Evolutionary conservation across 2,329 filamentous ascomycete genomes (phyloP), one percentile per base, ranked within the genome.

Genomic region (Aspergillus tubingensis): DNA sequence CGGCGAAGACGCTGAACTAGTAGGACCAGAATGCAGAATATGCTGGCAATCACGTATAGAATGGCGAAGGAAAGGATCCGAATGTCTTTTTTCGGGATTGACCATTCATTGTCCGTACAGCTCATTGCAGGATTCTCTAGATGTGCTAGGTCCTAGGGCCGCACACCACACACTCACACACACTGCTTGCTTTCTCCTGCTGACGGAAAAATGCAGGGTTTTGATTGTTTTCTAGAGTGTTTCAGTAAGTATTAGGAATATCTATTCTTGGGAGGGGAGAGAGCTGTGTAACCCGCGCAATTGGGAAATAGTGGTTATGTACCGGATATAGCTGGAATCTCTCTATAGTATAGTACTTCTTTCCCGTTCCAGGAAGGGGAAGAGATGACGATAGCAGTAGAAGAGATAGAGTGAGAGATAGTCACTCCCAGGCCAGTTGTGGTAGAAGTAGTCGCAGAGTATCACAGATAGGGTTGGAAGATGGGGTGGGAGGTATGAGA

Each of bases 1-100:
- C 60, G 62, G 58, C 60, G 65, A 59, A 66, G 64, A 47, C 65
- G 62, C 48, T 62, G 65, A 8, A 61, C 65, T 7, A 67, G 54
- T 7, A 67, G 56, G 44, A 62, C 48, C 36, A 64, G 43, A 38
- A 65, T 60, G 58, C 66, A 66, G 30, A 61, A 55, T 41, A 67
- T 61, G 58, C 59, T 64, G 51, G 59, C 51, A 48, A 56, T 54
- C 25, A 57, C 41, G 50, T 64, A 67, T n/a, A 65, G 21, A 55
- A 64, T 57, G 51, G 65, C 65, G 56, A 66, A 54, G 57, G 56
- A 57, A 8, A 60, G 50, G 39, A 50, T 44, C 32, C 58, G 56
- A n/a, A 58, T 52, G 52, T 61, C 58, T 52, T 36, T 36, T 36
- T 50, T 36, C 51, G 57, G 21, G 19, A 62, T 57, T 47, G 54